Base-by-base conservation (phyloP, 2,329 filamentous ascomycete species). In the Scytalidium lignicola region DNA sequence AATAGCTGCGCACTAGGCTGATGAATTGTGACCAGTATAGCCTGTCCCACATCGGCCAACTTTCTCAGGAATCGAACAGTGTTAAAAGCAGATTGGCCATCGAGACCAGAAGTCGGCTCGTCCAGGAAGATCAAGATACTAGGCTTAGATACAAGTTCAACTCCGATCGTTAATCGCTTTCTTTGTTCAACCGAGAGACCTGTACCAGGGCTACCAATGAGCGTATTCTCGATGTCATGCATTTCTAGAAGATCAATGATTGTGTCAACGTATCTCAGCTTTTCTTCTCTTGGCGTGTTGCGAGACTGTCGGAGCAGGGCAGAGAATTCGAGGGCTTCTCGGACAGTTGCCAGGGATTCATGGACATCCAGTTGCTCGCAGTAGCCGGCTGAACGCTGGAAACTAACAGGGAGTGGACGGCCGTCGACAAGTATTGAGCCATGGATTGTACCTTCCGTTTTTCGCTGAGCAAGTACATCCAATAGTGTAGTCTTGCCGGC, bases 311-410 rank as follows among this genome's bases (percentile, higher is more conserved):
- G 86, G 40, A 96, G 84, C 5, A 92, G 68, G n/a, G 91, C 91
- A 59, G 85, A 90, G 68, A 96, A 96, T 59, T 82, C 83, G 26
- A 97, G 76, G 7, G 90, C 90, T 70, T 96, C 92, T 53, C 91
- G 84, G 23, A 96, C 90, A 1, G 91, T 96, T 0, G 57, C 45
- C 19, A 89, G 93, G 43, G 85, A 76, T 43, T 95, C 75, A 64
- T 96, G 90, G 12, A 96, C 76, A 78, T 96, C 91, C 63, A 95
- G 88, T 66, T 96, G 91, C 64, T 95, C 89, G 29, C 91, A 90
- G 58, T 95, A 95, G 41, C 90, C 90, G 0, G 61, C 57, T 18
- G 60, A 63, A 18, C 90, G 85, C 67, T 95, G 90, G 76, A 96
- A 96, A 0, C 86, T 90, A 40, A 78, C 75, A 55, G 93, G 88